Conservation (phyloP, 805 yeast genomes). For the Metschnikowia matae region DNA sequence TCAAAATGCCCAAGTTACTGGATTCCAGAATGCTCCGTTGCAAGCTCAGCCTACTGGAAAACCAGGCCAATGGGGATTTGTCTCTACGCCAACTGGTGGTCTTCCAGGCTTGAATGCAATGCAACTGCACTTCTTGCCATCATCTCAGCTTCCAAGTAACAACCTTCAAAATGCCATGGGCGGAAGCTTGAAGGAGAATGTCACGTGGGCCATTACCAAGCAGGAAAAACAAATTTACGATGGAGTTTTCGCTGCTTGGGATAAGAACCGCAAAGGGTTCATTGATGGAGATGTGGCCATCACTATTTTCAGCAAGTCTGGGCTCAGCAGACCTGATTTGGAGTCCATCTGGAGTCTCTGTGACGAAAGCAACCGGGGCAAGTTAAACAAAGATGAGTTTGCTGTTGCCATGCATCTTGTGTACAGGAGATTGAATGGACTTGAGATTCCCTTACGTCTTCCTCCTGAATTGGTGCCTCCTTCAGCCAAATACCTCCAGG, state of each 20-base stretch:
- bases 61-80: slow-evolving; percentile 82
- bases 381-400: slow-evolving; percentile 83
- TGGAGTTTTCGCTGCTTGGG: slow-evolving; percentile 87
- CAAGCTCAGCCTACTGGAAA: slow-evolving; percentile 58
- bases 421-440: slow-evolving; percentile 84
- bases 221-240: slow-evolving; percentile 85
- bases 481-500: slow-evolving; percentile 69
- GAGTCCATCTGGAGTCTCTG: slow-evolving; percentile 90
- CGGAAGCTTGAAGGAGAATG: slow-evolving; percentile 45
- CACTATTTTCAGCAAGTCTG: slow-evolving; percentile 84
- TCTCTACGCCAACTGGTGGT: slow-evolving; percentile 63
- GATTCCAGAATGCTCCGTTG: slow-evolving; percentile 15
- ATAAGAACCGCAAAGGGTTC: slow-evolving; percentile 58
- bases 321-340: slow-evolving; percentile 77
- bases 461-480: slow-evolving; percentile 93
- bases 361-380: slow-evolving; percentile 79
- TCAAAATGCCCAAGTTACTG: neutral
- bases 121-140: slow-evolving; percentile 65
- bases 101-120: slow-evolving; percentile 66
- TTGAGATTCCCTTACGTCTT: slow-evolving; percentile 71
- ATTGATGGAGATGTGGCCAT: slow-evolving; percentile 81
- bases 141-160: slow-evolving; percentile 32
- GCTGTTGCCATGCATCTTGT: slow-evolving; percentile 97
- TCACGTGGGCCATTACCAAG: slow-evolving; percentile 79
- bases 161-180: slow-evolving; percentile 43